A percentile compares a stretch with the other conserved stretches of the same genome.
Evolutionary conservation across 495 filamentous ascomycete genomes (phyloP).

Genomic region (Penicillium bialowiezense): DNA sequence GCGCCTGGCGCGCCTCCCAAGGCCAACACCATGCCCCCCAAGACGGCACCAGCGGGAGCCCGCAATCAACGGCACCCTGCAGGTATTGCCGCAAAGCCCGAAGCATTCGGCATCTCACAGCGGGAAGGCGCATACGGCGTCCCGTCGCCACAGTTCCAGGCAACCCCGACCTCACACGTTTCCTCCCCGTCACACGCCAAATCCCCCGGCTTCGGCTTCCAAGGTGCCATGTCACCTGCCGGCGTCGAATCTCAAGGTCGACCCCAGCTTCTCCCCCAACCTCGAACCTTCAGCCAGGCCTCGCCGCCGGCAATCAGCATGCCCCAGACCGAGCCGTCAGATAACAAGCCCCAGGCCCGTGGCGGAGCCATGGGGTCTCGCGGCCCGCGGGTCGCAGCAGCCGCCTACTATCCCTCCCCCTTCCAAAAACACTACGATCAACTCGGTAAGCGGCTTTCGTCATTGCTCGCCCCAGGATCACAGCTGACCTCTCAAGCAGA

Average conservation of each 20-base stretch:
- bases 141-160: conserved; percentile 62
- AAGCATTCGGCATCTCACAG: conserved; percentile 55
- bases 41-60: conserved; percentile 42
- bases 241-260: conserved; percentile 60
- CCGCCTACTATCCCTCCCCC: conserved; percentile 72
- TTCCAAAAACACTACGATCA: conserved; percentile 96
- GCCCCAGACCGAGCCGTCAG: conserved; percentile 37
- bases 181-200: conserved; percentile 71
- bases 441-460: conserved; percentile 72
- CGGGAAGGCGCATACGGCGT: conserved; percentile 48
- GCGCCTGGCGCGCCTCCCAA: conserved; percentile 60
- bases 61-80: conserved; percentile 63
- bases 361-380: conserved; percentile 24
- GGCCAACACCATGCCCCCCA: conserved; percentile 47
- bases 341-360: conserved; percentile 29
- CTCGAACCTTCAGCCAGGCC: conserved; percentile 37
- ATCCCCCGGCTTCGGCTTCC: conserved; percentile 67
- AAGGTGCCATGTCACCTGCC: conserved; percentile 68
- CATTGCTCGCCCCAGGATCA: not conserved
- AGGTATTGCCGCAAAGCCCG: conserved; percentile 69
- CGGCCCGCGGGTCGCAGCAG: conserved; percentile 36
- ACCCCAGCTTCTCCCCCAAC: conserved; percentile 46
- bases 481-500: conserved; percentile 56
- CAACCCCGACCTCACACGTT: conserved; percentile 78
- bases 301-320: conserved; percentile 43